phyloP scores from a whole-genome alignment of 1,284 basidiomycete species.

The Xanthoconium separans region DNA sequence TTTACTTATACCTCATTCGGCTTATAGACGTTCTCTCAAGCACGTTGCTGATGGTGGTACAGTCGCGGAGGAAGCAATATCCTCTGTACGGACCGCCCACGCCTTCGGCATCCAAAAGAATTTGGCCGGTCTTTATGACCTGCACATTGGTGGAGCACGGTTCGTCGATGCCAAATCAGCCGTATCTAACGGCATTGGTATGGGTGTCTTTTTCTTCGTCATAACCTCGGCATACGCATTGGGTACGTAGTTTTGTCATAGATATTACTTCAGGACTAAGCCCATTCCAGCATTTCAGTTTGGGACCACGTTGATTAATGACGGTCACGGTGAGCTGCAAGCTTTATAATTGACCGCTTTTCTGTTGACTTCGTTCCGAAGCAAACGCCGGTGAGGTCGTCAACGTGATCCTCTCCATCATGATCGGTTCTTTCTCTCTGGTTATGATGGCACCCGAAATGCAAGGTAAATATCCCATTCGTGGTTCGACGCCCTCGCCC shows the following conservation, averaged over 20 bases:
- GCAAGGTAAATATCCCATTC: constrained; percentile 46
- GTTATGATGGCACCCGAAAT: constrained; percentile 78
- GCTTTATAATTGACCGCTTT: not conserved
- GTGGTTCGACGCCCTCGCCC: not conserved
- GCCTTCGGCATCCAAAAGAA: constrained; percentile 85
- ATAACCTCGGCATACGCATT: constrained; percentile 75
- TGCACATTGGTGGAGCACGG: constrained; percentile 56
- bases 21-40: constrained; percentile 57
- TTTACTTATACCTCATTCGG: constrained; percentile 1
- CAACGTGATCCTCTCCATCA: constrained; percentile 81
- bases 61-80: constrained; percentile 94
- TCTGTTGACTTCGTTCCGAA: constrained; percentile 19
- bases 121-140: constrained; percentile 71
- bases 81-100: constrained; percentile 84
- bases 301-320: constrained; percentile 79
- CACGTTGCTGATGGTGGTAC: constrained; percentile 82
- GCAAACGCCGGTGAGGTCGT: constrained; percentile 70
- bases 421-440: constrained; percentile 88
- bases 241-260: constrained; percentile 36
- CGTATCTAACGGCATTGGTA: constrained; percentile 64
- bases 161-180: constrained; percentile 68
- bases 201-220: constrained; percentile 78
- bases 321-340: constrained; percentile 45
- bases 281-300: constrained; percentile 64
- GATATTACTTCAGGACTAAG: not conserved